These are phyloP conservation scores for Chalciporus piperatoides DNA, from an alignment of 1,284 basidiomycete species.

Conservation along the genomic window DNA sequence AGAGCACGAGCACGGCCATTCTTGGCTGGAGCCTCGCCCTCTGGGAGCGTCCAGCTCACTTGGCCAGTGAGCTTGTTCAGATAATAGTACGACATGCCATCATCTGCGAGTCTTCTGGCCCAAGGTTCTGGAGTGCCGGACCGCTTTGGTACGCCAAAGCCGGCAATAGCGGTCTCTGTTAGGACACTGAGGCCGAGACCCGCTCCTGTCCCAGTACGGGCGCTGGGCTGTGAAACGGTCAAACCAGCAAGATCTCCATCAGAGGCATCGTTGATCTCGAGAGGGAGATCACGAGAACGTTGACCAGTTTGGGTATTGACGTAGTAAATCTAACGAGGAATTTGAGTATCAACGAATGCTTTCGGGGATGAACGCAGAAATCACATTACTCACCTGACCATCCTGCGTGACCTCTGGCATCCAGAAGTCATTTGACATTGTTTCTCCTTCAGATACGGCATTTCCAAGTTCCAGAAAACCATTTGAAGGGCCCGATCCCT, in stretches of 20 bases:
- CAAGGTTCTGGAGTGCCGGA: conserved; percentile 72
- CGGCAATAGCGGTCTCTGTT: conserved; percentile 35
- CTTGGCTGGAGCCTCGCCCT: conserved; percentile 26
- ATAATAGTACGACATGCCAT: conserved; percentile 82
- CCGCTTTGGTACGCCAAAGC: conserved; percentile 58
- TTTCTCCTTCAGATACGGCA: conserved; percentile 23
- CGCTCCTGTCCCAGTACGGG: conserved; percentile 51
- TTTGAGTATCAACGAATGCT: conserved; percentile 1
- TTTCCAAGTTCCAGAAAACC: conserved; percentile 25
- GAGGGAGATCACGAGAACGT: conserved; percentile 81
- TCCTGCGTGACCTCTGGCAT: conserved; percentile 69
- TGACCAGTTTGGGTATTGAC: conserved; percentile 90
- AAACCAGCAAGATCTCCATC: conserved; percentile 59
- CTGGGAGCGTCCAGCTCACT: conserved; percentile 65
- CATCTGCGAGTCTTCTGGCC: conserved; percentile 76
- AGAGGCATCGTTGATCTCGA: conserved; percentile 56
- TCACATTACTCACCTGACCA: conserved; percentile 56
- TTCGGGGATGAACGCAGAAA: neutral
- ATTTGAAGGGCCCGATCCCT: conserved; percentile 18
- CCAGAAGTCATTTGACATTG: conserved; percentile 71
- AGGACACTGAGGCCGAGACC: conserved; percentile 43
- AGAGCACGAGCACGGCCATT: conserved; percentile 32
- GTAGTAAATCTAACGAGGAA: conserved; percentile 74
- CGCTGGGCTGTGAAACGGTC: conserved; percentile 49
- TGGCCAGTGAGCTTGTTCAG: conserved; percentile 69